Conservation (phyloP, 495 filamentous ascomycete species). For the Neurospora sp. region DNA sequence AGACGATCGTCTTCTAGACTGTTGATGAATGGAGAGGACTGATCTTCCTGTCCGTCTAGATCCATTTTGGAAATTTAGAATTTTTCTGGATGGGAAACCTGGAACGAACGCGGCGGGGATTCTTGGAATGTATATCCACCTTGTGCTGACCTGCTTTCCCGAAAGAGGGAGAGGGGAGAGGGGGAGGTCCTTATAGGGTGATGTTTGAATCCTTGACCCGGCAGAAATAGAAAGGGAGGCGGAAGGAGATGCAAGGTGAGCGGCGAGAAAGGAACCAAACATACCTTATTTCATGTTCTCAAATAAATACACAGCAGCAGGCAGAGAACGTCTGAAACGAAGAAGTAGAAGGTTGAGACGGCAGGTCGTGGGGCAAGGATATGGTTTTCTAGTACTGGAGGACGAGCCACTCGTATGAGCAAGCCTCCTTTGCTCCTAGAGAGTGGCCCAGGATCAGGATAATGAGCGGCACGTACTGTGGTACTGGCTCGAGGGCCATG, state of each 20-base stretch:
- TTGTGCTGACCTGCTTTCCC: not conserved
- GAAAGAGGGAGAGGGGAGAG: not conserved
- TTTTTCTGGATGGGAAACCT: not conserved
- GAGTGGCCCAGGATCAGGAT: not conserved
- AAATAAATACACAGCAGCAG: not conserved
- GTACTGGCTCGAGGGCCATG: not conserved
- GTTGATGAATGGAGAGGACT: not conserved
- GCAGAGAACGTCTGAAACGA: not conserved
- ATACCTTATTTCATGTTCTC: not conserved
- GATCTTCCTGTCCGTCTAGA: slow-evolving; percentile 11
- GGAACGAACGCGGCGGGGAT: not conserved
- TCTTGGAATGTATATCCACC: not conserved
- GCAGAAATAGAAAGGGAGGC: not conserved
- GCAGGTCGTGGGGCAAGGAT: slow-evolving; percentile 3
- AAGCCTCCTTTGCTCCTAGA: slow-evolving; percentile 6
- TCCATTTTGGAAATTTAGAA: slow-evolving; percentile 14
- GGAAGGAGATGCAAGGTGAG: not conserved
- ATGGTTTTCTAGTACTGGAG: slow-evolving; percentile 1
- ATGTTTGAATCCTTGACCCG: not conserved
- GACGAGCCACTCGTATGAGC: not conserved
- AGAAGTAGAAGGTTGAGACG: not conserved
- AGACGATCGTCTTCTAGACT: slow-evolving; percentile 10
- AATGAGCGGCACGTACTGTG: not conserved
- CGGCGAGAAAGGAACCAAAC: not conserved
- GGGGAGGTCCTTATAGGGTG: not conserved